Evolutionary conservation across 345 rosid genomes (phyloP).

Genomic region (Acer yangbiense): DNA sequence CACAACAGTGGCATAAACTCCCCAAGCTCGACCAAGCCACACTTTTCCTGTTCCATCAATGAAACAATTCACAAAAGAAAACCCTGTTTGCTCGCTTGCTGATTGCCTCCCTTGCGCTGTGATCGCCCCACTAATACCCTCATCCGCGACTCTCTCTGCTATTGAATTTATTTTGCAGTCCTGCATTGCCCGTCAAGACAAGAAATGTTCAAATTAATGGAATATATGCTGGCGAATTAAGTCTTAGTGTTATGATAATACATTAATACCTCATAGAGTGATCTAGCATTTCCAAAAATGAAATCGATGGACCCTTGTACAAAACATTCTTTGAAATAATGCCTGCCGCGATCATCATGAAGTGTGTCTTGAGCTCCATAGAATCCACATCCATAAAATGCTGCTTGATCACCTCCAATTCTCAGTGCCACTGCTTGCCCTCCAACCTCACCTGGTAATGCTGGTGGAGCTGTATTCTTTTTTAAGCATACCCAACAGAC

Average conservation of each 20-base stretch:
- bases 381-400: slow-evolving; percentile 82
- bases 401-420: slow-evolving; percentile 73
- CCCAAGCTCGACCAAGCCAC: slow-evolving; percentile 88
- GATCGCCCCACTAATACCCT: slow-evolving; percentile 40
- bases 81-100: slow-evolving; percentile 55
- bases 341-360: slow-evolving; percentile 70
- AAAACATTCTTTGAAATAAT: slow-evolving; percentile 71
- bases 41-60: slow-evolving; percentile 62
- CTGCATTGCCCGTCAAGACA: slow-evolving; percentile 24
- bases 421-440: slow-evolving; percentile 86
- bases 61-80: slow-evolving; percentile 62
- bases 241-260: no score
- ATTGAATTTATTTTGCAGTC: slow-evolving; percentile 49
- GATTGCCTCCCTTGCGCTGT: slow-evolving; percentile 65
- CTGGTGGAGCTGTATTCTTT: slow-evolving; percentile 72
- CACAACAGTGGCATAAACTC: slow-evolving; percentile 60
- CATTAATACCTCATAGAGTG: slow-evolving; percentile 54
- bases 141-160: slow-evolving; percentile 33
- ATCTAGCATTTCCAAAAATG: slow-evolving; percentile 74
- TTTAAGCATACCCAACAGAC: background rate
- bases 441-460: slow-evolving; percentile 67
- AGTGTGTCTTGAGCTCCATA: slow-evolving; percentile 93
- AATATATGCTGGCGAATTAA: background rate
- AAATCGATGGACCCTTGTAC: slow-evolving; percentile 88
- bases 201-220: background rate